Evolutionary conservation across 768 basidiomycete species (phyloP), one percentile per base, ranked within the genome.

Genomic region (Pisolithus microcarpus): DNA sequence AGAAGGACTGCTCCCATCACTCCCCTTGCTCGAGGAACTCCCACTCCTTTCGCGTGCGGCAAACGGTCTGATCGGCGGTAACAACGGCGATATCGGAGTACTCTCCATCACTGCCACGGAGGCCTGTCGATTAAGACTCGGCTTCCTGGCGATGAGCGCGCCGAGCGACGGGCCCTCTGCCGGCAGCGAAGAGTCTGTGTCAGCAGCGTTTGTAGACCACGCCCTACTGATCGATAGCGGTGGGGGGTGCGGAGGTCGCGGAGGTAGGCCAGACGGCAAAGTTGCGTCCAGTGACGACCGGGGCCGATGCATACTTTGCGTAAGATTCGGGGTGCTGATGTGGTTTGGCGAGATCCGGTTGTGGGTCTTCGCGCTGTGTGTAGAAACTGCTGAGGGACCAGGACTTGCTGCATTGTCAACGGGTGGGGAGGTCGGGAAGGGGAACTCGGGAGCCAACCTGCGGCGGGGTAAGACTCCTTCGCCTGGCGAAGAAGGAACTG

Each of bases 21-120:
- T 63, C 50, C 68, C 59, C 57, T 66, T 61, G 48, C 75, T 73
- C 1, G 71, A 69, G 23, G 76, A 72, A 51, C 74, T 77, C 4
- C 76, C 78, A 34, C 75, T 78, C 43, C 78, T 69, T 44, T 75
- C 73, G 42, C 78, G 68, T 16, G 61, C 60, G n/a, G 67, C 73
- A 48, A 76, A 77, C 5, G 79, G 74, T 56, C 72, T 71, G 24
- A 73, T 56, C 10, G 78, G 77, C 15, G 75, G 71, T 3, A 70
- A 49, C 16, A 76, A 64, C 1, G 72, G 65, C 28, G 72, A 66
- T 8, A 65, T 51, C n/a, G 55, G 58, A 24, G 66, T 63, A 23
- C 67, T 72, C 55, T 83, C 81, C 74, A 82, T 75, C 11, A 80
- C 72, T 3, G 78, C 72, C 4, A 79, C 74, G 4, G 77, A 78